Conservation (phyloP, 495 filamentous ascomycete species). For the Xylaria palmicola region DNA sequence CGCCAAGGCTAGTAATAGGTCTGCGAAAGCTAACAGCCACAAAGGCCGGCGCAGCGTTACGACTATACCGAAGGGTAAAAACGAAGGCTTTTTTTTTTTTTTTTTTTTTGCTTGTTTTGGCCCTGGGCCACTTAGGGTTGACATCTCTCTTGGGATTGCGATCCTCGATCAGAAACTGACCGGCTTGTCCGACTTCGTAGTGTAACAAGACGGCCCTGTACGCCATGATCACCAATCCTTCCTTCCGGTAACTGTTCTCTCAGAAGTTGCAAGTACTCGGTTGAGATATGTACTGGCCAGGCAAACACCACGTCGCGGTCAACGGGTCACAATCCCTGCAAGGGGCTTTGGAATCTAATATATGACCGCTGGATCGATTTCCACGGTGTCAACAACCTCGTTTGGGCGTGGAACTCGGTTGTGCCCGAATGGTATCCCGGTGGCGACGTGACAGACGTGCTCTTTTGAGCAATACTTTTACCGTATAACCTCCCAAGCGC, state of each 20-base stretch:
- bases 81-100: no score
- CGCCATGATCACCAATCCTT: neutral
- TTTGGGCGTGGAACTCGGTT: slow-evolving; percentile 54
- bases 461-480: no score
- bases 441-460: slow-evolving; percentile 41
- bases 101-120: no score
- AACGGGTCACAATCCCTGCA: slow-evolving; percentile 43
- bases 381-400: slow-evolving; percentile 44
- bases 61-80: no score
- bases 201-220: neutral
- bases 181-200: neutral
- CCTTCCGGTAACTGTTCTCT: neutral
- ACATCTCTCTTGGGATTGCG: no score
- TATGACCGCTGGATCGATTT: slow-evolving; percentile 43
- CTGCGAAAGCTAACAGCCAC: no score
- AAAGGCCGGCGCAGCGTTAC: no score
- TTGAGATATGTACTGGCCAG: neutral
- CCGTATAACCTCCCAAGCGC: no score
- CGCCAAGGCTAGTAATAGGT: no score
- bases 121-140: no score
- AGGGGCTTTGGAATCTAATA: slow-evolving; percentile 40
- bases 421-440: slow-evolving; percentile 47
- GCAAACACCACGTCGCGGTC: slow-evolving; percentile 9
- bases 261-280: neutral
- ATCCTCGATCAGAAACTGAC: neutral